Base-by-base conservation (phyloP, 495 filamentous ascomycete genomes). In the Penicillium paxilli region DNA sequence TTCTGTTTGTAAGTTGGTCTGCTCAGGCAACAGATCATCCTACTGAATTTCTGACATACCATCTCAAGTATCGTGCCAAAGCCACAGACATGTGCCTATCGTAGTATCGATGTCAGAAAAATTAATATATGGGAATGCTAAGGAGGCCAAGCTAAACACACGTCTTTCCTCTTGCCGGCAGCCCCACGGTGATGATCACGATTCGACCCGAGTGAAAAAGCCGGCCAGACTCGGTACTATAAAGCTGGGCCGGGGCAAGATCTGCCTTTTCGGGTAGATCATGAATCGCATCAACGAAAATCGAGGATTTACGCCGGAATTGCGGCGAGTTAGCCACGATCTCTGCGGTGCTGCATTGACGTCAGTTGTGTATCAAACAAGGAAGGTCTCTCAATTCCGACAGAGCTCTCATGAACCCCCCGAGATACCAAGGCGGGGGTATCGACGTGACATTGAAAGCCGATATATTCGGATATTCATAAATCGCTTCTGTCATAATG, bases 151-250 rank as follows among this genome's bases (percentile, higher is more conserved):
- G 51, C 51, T 49, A 32, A 52, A 75, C 87, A 58, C 76, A 92
- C 85, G 95, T 99, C 76, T 99, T 99, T 23, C 95, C 95, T 70
- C 95, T 86, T 26, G 95, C 95, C 41, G 95, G 95, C 37, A 96
- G 81, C 47, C 95, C 95, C 64, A 98, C 95, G 59, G 96, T 96
- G 47, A 93, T 93, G 52, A 99, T 98, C 33, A 91, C 92, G 59
- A 99, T 98, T 26, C 92, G 84, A 38, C 95, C 95, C 6, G 94
- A 96, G 70, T 99, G 95, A 66, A 98, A 99, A 21, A 99, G 84
- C 19, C 93, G 83, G 45, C 95, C 95, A 30, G 93, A 97, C 79
- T 96, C 92, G 17, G 95, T 99, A 67, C 91, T 96, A 70, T 99
- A 99, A 21, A 99, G 78, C 74, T 99, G 95, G 52, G 95, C 95